Base-by-base conservation (phyloP, 1,284 basidiomycete species). In the Sanghuangporus baumii region DNA sequence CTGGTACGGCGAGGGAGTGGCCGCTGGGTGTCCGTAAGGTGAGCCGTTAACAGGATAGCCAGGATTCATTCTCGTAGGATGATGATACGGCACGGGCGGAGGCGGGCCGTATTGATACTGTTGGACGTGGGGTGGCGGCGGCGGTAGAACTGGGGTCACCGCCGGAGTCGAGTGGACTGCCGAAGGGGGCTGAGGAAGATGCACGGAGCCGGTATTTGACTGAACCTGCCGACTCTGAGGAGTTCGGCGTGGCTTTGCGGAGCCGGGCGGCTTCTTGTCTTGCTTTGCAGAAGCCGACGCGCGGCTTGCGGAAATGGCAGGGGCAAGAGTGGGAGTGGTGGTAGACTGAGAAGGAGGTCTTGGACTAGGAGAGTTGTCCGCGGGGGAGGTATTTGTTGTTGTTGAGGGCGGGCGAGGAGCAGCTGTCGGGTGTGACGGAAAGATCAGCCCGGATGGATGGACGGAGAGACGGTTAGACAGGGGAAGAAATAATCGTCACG, bases 361-460 rank as follows among this genome's bases (percentile, higher is more conserved):
- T 14, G 41, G 23, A 46, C 43, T 57, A 37, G 60, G 46, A 41
- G 60, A 20, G 31, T 4, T 8, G 47, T 31, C 18, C 46, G 60
- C 34, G 37, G 60, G 26, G 18, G 60, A 38, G 16, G 16, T 46
- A 2, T 18, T 7, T 14, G 60, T 52, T 56, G 41, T 51, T 52
- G n/a, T 46, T 62, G 60, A 55, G 46, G 20, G 89, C 88, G 6
- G 93, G 88, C 72, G 98, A 96, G 41, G n/a, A 51, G 20, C 94
- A 26, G 50, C 40, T 50, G 56, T 46, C 38, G 56, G 48, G 46
- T 46, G 50, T 31, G 46, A 62, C 41, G 55, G 23, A 43, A 48
- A 52, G 47, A 59, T 51, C 48, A 38, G 36, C 43, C 34, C 48
- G 57, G 31, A 52, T 23, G 20, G 14, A 51, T 23, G 20, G 14